These are phyloP conservation scores for Breviolum minutum DNA, from an alignment of 73 alveolate species.

Conservation along the genomic window DNA sequence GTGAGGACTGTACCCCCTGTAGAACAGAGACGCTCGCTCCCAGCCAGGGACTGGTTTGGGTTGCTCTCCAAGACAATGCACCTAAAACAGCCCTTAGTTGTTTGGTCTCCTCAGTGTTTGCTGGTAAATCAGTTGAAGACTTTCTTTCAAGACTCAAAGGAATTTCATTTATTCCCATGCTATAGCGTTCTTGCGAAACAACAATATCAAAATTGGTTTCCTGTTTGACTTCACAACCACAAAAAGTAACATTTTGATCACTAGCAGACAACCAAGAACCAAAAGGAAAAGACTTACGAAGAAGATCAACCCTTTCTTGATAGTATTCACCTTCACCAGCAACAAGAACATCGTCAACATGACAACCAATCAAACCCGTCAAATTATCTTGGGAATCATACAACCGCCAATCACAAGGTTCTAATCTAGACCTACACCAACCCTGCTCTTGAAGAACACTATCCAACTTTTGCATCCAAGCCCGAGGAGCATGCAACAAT, in stretches of 20 bases:
- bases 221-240: neutral
- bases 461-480: neutral
- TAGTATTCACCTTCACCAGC: neutral
- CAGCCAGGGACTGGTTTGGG: neutral
- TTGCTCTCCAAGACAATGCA: conserved; percentile 6
- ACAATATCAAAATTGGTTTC: neutral
- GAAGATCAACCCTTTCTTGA: neutral
- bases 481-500: neutral
- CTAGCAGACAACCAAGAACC: neutral
- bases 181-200: neutral
- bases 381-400: neutral
- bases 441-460: neutral
- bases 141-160: neutral
- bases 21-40: neutral
- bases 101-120: neutral
- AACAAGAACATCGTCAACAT: neutral
- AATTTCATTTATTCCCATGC: neutral
- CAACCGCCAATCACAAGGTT: neutral
- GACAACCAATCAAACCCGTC: neutral
- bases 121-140: neutral
- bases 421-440: neutral
- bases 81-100: neutral
- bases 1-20: neutral
- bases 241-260: neutral
- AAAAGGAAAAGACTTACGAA: neutral